These are phyloP conservation scores for Euclidium syriacum DNA, from an alignment of 345 rosid species.

Conservation along the genomic window DNA sequence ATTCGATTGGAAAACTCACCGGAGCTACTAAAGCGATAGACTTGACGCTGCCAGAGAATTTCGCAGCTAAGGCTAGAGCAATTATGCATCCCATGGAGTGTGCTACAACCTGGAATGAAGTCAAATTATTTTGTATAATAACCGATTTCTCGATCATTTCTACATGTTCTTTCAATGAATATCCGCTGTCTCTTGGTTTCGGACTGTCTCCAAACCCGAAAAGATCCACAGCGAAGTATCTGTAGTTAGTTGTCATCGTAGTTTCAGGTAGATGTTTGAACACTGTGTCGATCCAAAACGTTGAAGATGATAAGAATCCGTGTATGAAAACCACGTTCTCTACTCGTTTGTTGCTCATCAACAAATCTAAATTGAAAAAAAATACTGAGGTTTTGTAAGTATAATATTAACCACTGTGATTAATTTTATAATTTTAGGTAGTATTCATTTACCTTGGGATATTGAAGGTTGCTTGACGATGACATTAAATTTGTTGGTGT, in stretches of 20 bases:
- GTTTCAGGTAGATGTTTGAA: conserved; percentile 43
- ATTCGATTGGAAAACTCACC: conserved; percentile 30
- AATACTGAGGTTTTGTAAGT: neutral
- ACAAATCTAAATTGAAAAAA: conserved; percentile 3
- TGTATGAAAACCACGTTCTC: conserved; percentile 74
- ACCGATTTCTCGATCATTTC: conserved; percentile 62
- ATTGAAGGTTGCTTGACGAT: conserved; percentile 42
- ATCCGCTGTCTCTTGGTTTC: conserved; percentile 56
- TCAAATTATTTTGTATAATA: conserved; percentile 37
- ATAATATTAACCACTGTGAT: neutral
- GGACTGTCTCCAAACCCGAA: conserved; percentile 78
- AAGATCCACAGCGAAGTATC: conserved; percentile 59
- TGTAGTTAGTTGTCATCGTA: conserved; percentile 27
- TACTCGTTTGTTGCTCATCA: conserved; percentile 25
- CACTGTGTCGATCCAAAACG: conserved; percentile 59
- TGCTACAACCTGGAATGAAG: conserved; percentile 65
- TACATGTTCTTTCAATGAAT: conserved; percentile 54
- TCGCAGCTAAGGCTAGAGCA: conserved; percentile 59
- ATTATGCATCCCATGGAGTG: conserved; percentile 84
- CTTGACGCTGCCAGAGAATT: conserved; percentile 39
- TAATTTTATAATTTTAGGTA: neutral
- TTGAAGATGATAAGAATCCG: conserved; percentile 62
- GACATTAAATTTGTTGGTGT: conserved; percentile 44
- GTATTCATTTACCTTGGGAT: conserved; percentile 32
- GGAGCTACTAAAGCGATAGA: conserved; percentile 66